phyloP scores from a whole-genome alignment of 2,329 filamentous ascomycete genomes.

The Leptographium galeiforme region DNA sequence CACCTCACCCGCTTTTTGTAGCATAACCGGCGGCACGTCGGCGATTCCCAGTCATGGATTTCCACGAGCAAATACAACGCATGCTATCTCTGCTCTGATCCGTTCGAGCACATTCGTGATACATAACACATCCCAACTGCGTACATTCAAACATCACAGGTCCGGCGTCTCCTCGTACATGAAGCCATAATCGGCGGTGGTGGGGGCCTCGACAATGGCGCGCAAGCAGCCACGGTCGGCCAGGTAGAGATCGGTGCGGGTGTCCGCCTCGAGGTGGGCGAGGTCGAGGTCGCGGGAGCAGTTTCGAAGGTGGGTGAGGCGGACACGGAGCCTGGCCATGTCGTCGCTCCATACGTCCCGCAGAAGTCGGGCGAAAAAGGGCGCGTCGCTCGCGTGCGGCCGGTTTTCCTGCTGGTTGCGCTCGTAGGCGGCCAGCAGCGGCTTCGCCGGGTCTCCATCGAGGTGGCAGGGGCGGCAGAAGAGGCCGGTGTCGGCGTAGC shows the following conservation, averaged over 20 bases:
- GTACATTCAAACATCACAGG: neutral
- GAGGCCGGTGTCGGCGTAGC: slow-evolving; percentile 31
- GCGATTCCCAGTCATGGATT: no score
- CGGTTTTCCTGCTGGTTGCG: slow-evolving; percentile 28
- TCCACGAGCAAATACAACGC: no score
- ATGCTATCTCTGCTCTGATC: no score
- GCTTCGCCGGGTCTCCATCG: slow-evolving; percentile 25
- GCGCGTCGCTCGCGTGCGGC: slow-evolving; percentile 1
- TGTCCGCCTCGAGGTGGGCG: slow-evolving; percentile 7
- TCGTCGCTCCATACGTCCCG: neutral
- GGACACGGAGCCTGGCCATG: no score
- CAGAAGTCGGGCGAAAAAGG: neutral
- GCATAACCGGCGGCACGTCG: no score
- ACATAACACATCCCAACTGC: neutral
- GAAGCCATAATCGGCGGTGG: slow-evolving; percentile 9
- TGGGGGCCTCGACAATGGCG: neutral
- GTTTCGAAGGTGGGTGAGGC: slow-evolving; percentile 1
- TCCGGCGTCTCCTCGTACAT: slow-evolving; percentile 12
- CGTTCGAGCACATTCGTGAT: no score
- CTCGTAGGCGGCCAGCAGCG: slow-evolving; percentile 31
- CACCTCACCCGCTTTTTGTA: no score
- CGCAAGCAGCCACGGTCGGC: slow-evolving; percentile 11
- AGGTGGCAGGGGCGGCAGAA: slow-evolving; percentile 36
- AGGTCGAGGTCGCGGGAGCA: slow-evolving; percentile 5
- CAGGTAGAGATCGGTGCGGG: slow-evolving; percentile 9